Conservation (phyloP, 371 early-diverging fungal species). For the Nematocida sp. region DNA sequence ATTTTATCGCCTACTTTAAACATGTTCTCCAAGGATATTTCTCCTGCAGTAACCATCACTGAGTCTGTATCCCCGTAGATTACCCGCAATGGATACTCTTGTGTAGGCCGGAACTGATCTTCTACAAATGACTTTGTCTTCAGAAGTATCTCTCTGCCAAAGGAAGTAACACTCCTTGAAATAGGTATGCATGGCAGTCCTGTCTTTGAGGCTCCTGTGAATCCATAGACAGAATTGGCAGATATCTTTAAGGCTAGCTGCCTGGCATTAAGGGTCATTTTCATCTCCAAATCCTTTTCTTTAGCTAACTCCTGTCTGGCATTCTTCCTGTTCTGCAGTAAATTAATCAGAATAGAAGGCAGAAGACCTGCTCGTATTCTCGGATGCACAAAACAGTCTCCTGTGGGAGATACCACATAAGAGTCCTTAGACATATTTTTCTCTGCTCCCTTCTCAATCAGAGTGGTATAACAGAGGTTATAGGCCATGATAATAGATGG, state of each 20-base stretch:
- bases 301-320: constrained; percentile 81
- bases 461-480: constrained; percentile 95
- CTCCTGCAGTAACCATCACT: constrained; percentile 96
- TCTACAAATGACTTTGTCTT: constrained; percentile 81
- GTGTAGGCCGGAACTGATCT: constrained; percentile 66
- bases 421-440: constrained; percentile 67
- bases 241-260: constrained; percentile 93
- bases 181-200: constrained; percentile 92
- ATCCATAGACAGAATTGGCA: constrained; percentile 98
- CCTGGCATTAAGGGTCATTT: constrained; percentile 85
- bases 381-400: constrained; percentile 74
- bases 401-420: constrained; percentile 58
- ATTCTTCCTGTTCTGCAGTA: constrained; percentile 84
- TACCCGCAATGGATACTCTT: constrained; percentile 66
- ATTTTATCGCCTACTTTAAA: constrained; percentile 60
- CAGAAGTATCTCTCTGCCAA: constrained; percentile 94
- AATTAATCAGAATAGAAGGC: constrained; percentile 81
- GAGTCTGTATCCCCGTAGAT: constrained; percentile 99
- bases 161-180: constrained; percentile 92
- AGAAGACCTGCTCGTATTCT: constrained; percentile 75
- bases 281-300: constrained; percentile 76
- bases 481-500: constrained; percentile 99
- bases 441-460: constrained; percentile 66
- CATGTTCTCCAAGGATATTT: constrained; percentile 71
- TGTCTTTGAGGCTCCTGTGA: constrained; percentile 93